Base-by-base conservation (phyloP, 768 basidiomycete genomes). In the Gymnopilus junonius region DNA sequence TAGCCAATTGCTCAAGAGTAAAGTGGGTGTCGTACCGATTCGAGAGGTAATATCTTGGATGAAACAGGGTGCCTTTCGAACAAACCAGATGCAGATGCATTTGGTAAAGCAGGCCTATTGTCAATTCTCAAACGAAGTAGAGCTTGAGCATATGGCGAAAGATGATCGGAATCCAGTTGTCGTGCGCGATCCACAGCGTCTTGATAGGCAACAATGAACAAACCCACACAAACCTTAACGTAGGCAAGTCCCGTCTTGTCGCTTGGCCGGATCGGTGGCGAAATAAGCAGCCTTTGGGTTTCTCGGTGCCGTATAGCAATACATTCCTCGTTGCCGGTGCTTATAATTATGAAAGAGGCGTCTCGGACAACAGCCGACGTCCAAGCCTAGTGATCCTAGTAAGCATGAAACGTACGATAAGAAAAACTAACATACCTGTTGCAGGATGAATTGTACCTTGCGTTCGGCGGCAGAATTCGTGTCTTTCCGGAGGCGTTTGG, bases 301-400 rank as follows among this genome's bases (percentile, higher is more conserved):
- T 58, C 48, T 14, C 65, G 51, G 15, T 61, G 62, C 8, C 65
- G 65, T 25, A 63, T 57, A 4, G 55, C 58, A 31, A 67, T 61
- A 4, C 59, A 32, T 23, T 67, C 65, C 10, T 53, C 29, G 21
- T 43, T 53, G 5, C 65, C 65, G 50, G 54, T 58, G 27, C 42
- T 57, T 15, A 67, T 37, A 2, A 67, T 21, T 11, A 67, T 34
- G 27, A 63, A 67, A 0, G 65, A 58, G 7, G 43, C 42, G 27
- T 67, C 58, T 17, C 40, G 32, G 4, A 32, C 39, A 14, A 64
- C 59, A 12, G 65, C 65, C 11, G 20, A 31, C 1, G 46, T 40
- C 65, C 65, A 67, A 1, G 55, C 45, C 65, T 67, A 48, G 21
- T 8, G 8, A 39, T 23, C 54, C 14, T 12, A 15, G 3, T 37